phyloP scores from a whole-genome alignment of 345 rosid genomes.

The Durio zibethinus region DNA sequence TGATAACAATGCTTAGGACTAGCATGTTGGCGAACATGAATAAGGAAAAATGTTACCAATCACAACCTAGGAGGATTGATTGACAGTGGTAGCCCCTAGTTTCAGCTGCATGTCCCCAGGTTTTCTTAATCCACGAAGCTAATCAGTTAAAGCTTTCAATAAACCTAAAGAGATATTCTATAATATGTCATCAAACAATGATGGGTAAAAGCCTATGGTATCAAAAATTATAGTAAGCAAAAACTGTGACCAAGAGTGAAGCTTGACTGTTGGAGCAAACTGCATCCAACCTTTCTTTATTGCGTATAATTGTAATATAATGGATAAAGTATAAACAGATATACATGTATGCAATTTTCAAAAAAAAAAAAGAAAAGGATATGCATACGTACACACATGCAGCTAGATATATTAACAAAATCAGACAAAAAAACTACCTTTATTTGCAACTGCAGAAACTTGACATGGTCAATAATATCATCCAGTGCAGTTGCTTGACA shows the following conservation, averaged over 20 bases:
- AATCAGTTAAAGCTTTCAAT: background rate
- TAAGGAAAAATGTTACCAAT: background rate
- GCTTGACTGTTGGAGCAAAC: background rate
- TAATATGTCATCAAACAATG: background rate
- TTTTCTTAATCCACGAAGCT: background rate
- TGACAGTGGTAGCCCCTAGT: background rate
- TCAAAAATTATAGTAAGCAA: background rate
- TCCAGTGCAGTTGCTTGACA: constrained; percentile 33
- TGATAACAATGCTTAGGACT: background rate
- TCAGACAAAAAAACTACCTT: constrained; percentile 34
- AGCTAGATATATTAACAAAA: background rate
- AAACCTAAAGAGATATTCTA: background rate
- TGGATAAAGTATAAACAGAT: background rate
- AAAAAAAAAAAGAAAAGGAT: background rate
- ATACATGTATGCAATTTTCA: background rate
- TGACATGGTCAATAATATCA: constrained; percentile 42
- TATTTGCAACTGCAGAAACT: constrained; percentile 57
- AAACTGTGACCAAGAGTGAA: background rate
- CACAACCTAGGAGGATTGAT: background rate
- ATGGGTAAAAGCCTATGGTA: background rate
- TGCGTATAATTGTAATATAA: background rate
- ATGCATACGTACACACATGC: background rate
- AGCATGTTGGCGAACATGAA: background rate
- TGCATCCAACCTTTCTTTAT: background rate
- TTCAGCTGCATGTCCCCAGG: background rate